Percentiles rank a stretch among this genome's conserved stretches.
Evolutionary conservation across 208 protist genomes (phyloP).

Genomic region (Acanthamoeba lenticulata): DNA sequence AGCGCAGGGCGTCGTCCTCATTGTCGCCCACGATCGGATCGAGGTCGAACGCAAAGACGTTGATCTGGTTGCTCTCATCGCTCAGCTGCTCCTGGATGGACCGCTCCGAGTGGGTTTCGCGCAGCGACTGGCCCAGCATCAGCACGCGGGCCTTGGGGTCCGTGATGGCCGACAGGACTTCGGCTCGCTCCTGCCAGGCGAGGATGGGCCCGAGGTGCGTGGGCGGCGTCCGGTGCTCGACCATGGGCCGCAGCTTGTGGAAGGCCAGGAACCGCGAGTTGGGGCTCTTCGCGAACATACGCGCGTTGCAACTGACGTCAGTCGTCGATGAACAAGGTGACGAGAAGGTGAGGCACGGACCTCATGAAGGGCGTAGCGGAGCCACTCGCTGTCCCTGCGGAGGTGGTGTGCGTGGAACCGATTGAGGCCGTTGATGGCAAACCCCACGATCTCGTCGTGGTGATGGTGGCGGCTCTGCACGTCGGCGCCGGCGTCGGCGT

Average conservation of each 20-base stretch:
- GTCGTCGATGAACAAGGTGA: background rate
- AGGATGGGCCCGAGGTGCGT: slow-evolving; percentile 15
- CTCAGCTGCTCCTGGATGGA: slow-evolving; percentile 31
- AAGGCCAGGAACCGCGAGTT: slow-evolving; percentile 19
- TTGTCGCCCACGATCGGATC: background rate
- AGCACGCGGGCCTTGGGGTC: background rate
- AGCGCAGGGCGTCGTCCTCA: background rate
- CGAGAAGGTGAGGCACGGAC: background rate
- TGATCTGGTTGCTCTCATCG: slow-evolving; percentile 37
- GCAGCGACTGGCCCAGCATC: background rate
- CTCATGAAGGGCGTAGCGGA: background rate
- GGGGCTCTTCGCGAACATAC: background rate
- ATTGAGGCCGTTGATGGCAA: slow-evolving; percentile 12
- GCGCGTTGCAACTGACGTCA: background rate
- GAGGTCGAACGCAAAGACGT: background rate
- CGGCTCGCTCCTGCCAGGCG: background rate
- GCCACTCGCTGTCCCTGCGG: background rate
- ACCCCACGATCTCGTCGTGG: background rate
- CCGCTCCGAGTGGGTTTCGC: background rate
- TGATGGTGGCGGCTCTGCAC: background rate
- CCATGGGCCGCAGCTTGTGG: background rate
- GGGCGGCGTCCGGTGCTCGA: background rate
- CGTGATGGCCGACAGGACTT: background rate
- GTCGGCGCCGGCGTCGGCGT: slow-evolving; percentile 12
- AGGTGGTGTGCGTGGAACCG: slow-evolving; percentile 16